phyloP scores from a whole-genome alignment of 495 filamentous ascomycete genomes.

The Venustampulla echinocandica region DNA sequence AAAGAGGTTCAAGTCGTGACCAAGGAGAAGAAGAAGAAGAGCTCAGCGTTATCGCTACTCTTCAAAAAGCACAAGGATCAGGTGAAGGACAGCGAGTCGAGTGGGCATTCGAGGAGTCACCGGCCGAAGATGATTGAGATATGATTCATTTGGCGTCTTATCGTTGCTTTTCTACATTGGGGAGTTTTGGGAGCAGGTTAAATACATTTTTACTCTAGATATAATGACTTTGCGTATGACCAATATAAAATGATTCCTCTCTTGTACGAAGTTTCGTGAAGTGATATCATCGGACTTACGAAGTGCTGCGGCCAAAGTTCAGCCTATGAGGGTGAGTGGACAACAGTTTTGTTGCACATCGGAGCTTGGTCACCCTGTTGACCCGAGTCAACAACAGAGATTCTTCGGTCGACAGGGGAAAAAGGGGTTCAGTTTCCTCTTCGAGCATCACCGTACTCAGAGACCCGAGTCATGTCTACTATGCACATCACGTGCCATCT shows the following conservation, averaged over 20 bases:
- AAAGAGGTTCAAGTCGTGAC: slow-evolving; percentile 23
- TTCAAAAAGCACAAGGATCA: slow-evolving; percentile 43
- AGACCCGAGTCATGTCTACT: too few species aligned
- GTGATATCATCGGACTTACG: too few species aligned
- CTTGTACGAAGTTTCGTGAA: too few species aligned
- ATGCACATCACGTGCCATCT: too few species aligned
- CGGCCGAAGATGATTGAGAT: slow-evolving; percentile 18
- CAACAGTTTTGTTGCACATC: neutral
- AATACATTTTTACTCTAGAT: neutral
- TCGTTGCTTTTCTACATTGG: neutral
- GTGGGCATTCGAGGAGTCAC: slow-evolving; percentile 8
- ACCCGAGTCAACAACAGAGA: slow-evolving; percentile 2
- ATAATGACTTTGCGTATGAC: too few species aligned
- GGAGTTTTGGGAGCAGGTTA: neutral
- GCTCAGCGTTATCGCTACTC: slow-evolving; percentile 33
- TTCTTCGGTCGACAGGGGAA: neutral
- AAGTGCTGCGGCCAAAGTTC: too few species aligned
- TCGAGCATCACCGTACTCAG: too few species aligned
- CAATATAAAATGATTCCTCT: too few species aligned
- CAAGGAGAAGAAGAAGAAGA: slow-evolving; percentile 39
- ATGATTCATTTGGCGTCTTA: neutral
- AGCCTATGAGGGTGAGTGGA: neutral
- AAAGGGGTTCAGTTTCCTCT: too few species aligned
- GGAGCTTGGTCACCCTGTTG: neutral
- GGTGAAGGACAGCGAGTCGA: slow-evolving; percentile 23